Evolutionary conservation across 257 asterid genomes (phyloP).

Genomic region (Pogostemon cablin): DNA sequence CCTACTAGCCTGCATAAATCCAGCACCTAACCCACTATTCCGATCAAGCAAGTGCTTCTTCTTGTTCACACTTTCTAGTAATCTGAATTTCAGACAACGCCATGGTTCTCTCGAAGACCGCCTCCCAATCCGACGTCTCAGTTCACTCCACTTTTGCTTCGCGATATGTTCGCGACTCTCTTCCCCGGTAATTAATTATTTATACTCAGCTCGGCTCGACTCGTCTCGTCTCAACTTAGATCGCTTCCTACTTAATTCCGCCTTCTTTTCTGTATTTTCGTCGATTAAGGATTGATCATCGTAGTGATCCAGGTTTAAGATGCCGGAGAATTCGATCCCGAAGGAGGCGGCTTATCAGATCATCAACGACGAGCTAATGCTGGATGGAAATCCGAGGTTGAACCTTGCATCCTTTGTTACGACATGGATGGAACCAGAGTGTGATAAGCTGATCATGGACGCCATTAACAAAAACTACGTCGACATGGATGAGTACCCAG

Average conservation of each 20-base stretch:
- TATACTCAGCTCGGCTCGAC: neutral
- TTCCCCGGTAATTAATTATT: slow-evolving; percentile 52
- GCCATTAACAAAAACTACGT: slow-evolving; percentile 74
- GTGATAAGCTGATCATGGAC: slow-evolving; percentile 68
- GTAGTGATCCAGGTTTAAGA: slow-evolving; percentile 49
- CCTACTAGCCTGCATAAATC: neutral
- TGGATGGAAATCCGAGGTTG: slow-evolving; percentile 85
- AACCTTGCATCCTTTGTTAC: slow-evolving; percentile 82
- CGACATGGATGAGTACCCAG: slow-evolving; percentile 90
- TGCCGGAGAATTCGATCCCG: slow-evolving; percentile 72
- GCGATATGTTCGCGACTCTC: slow-evolving; percentile 62
- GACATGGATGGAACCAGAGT: slow-evolving; percentile 93
- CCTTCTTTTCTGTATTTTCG: too few relatives aligned
- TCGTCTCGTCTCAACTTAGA: neutral
- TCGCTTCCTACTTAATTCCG: too few relatives aligned
- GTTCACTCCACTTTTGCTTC: slow-evolving; percentile 73
- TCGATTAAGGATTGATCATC: too few relatives aligned
- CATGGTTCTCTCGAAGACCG: slow-evolving; percentile 65
- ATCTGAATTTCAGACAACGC: neutral
- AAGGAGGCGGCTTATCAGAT: slow-evolving; percentile 86
- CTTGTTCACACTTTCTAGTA: neutral
- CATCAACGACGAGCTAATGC: slow-evolving; percentile 81
- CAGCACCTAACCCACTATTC: neutral
- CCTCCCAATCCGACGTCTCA: slow-evolving; percentile 53
- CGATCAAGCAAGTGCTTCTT: neutral